These are phyloP conservation scores for Carex myosuroides DNA, from an alignment of 176 grass and related monocot genomes.

Conservation along the genomic window DNA sequence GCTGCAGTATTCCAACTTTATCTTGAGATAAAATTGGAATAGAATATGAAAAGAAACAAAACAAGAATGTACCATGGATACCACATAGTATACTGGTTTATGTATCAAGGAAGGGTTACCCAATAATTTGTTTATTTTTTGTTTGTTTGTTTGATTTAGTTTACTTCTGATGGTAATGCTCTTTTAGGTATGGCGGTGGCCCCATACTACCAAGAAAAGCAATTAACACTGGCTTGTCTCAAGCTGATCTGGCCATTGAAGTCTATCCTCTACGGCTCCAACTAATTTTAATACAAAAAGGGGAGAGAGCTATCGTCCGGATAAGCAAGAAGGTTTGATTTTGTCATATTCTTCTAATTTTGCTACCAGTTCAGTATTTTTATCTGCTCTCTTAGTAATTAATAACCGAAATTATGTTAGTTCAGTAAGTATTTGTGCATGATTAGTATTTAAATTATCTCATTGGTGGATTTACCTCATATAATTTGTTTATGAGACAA, in stretches of 20 bases:
- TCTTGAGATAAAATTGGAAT: neutral
- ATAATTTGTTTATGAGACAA: neutral
- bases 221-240: slow-evolving; percentile 92
- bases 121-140: slow-evolving; percentile 9
- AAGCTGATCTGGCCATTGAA: slow-evolving; percentile 96
- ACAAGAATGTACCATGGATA: neutral
- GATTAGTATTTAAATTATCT: neutral
- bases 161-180: slow-evolving; percentile 19
- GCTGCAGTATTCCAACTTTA: neutral
- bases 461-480: neutral
- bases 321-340: slow-evolving; percentile 95
- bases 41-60: neutral
- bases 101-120: neutral
- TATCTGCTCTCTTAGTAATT: slow-evolving; percentile 2
- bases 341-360: slow-evolving; percentile 8
- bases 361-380: neutral
- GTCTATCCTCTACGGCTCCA: slow-evolving; percentile 96
- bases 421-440: neutral
- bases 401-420: neutral
- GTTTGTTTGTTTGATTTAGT: slow-evolving; percentile 3
- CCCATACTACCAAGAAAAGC: slow-evolving; percentile 86
- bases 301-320: slow-evolving; percentile 72
- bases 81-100: neutral
- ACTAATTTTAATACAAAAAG: slow-evolving; percentile 78
- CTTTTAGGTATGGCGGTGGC: slow-evolving; percentile 89